A percentile compares a stretch with the other conserved stretches of the same genome.
Evolutionary conservation across 305 asterid genomes (phyloP).

Genomic region (Ilex paraguariensis): DNA sequence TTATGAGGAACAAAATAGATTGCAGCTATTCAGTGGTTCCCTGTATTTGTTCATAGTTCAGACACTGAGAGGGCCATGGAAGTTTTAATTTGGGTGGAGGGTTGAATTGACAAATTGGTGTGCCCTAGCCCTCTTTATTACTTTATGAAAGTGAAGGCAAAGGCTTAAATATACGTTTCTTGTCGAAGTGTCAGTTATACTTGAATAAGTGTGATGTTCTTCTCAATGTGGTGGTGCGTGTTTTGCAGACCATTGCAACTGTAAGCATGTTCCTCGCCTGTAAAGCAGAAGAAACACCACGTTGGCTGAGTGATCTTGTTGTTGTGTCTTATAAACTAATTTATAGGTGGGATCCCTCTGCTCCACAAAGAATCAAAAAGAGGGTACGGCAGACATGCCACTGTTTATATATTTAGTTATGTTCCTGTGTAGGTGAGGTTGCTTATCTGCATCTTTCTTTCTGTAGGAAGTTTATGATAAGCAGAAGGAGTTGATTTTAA

Average conservation of each 20-base stretch:
- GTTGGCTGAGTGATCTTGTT: conserved; percentile 40
- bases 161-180: too few relatives aligned
- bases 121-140: too few relatives aligned
- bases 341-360: conserved; percentile 51
- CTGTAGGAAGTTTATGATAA: conserved; percentile 43
- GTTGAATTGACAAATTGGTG: too few relatives aligned
- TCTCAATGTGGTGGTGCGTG: conserved; percentile 14
- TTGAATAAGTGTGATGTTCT: conserved; percentile 10
- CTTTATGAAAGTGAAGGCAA: too few relatives aligned
- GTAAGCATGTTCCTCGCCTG: conserved; percentile 56
- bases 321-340: conserved; percentile 39
- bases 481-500: conserved; percentile 40
- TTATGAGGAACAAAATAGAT: too few relatives aligned
- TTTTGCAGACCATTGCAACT: conserved; percentile 48
- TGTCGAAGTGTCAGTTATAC: neutral
- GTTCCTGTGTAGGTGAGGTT: conserved; percentile 5
- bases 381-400: conserved; percentile 25
- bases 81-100: too few relatives aligned
- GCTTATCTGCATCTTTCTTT: conserved; percentile 13
- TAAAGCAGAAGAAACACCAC: conserved; percentile 60
- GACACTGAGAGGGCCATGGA: too few relatives aligned
- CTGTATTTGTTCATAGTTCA: too few relatives aligned
- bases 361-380: conserved; percentile 42
- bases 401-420: neutral
- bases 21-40: too few relatives aligned